Base-by-base conservation (phyloP, 2,329 filamentous ascomycete genomes). In the Gyromitra esculenta region DNA sequence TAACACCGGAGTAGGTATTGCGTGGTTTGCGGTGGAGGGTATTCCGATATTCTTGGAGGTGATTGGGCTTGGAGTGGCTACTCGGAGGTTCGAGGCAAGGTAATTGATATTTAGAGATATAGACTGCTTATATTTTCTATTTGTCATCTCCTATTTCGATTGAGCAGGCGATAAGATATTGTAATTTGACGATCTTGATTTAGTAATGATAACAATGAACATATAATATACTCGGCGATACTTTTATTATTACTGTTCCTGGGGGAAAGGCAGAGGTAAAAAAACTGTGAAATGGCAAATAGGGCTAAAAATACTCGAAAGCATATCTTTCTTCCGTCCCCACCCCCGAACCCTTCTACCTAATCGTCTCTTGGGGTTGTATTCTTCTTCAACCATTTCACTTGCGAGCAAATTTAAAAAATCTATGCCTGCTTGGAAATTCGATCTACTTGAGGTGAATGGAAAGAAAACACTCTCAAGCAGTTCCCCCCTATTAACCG, bases 11-110 rank as follows among this genome's bases (percentile, higher is more conserved):
- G 77, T 78, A 93, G 92, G 93, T 59, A 97, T 97, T 83, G 93
- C 87, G 66, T 94, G 91, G 90, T 85, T 96, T 76, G 92, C 92
- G 1, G 90, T 93, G 0, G 92, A 92, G 80, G 86, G 88, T n/a
- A 90, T 91, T 79, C 92, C 92, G 0, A 85, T 92, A 35, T 83
- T 93, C 52, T 94, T 96, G 82, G 88, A 93, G 82, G 79, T 88
- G 59, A 82, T 90, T 41, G 88, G 86, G 13, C 81, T 87, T 54
- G 85, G 85, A 25, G 82, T 84, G 76, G 72, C 59, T 5, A 43
- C 41, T n/a, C 66, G 64, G 39, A 54, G 37, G 41, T 25, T 71
- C 43, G 62, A 73, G 37, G 62, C 62, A 31, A 75, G 31, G 50
- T 71, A 75, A 37, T 45, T 45, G 21, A n/a, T 60, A n/a, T 60